These are phyloP conservation scores for Ambrosia artemisiifolia DNA, from an alignment of 129 eudicot species.

Conservation along the genomic window DNA sequence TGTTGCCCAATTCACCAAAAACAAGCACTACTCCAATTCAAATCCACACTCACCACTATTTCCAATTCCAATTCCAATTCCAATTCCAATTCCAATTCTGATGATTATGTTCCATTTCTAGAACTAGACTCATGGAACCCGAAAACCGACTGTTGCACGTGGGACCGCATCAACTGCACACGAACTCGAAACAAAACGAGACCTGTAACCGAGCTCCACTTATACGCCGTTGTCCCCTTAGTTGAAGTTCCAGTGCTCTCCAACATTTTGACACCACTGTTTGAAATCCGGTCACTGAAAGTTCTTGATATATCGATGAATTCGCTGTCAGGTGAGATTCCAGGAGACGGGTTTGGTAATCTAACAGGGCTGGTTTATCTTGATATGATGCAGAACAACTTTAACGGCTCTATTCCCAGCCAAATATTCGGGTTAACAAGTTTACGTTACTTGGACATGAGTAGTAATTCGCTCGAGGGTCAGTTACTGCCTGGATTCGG, in stretches of 20 bases:
- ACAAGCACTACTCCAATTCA: slow-evolving; percentile 30
- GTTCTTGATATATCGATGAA: slow-evolving; percentile 47
- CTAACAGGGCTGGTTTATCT: slow-evolving; percentile 45
- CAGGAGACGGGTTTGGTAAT: slow-evolving; percentile 40
- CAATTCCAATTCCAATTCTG: slow-evolving; percentile 27
- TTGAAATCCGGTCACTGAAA: slow-evolving; percentile 32
- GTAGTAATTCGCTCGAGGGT: slow-evolving; percentile 39
- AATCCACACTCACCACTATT: slow-evolving; percentile 35
- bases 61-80: slow-evolving; percentile 39
- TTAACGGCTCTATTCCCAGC: slow-evolving; percentile 41
- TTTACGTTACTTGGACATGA: slow-evolving; percentile 43
- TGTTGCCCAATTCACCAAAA: slow-evolving; percentile 28
- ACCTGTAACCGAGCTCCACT: slow-evolving; percentile 32
- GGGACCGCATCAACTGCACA: slow-evolving; percentile 46
- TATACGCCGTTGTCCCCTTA: slow-evolving; percentile 23
- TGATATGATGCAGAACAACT: slow-evolving; percentile 45
- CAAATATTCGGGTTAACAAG: slow-evolving; percentile 30
- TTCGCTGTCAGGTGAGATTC: slow-evolving; percentile 33
- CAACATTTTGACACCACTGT: slow-evolving; percentile 38
- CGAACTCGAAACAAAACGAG: background rate
- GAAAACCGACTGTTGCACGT: slow-evolving; percentile 42
- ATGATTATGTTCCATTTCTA: slow-evolving; percentile 17
- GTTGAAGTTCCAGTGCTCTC: slow-evolving; percentile 7
- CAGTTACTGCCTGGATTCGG: slow-evolving; percentile 28
- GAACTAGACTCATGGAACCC: slow-evolving; percentile 46